Conservation (phyloP, 495 filamentous ascomycete species). For the Trichoderma gamsii region DNA sequence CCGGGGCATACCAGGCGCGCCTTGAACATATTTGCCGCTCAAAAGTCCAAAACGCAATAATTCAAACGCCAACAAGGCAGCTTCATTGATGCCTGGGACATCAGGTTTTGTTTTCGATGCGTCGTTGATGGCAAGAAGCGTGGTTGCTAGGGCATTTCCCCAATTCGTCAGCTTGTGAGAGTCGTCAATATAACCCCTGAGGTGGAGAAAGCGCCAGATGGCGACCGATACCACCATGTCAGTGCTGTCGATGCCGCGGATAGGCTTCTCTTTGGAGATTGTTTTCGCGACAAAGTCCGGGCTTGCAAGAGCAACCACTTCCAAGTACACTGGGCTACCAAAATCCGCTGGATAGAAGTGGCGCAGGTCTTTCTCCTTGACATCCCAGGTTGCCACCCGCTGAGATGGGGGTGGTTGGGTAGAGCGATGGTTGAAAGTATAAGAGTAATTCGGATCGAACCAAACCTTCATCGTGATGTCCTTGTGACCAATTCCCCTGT, state of each 20-base stretch:
- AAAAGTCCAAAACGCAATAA: constrained; percentile 69
- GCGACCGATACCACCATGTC: constrained; percentile 72
- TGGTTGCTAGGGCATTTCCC: constrained; percentile 70
- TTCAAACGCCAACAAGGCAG: constrained; percentile 66
- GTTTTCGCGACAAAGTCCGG: constrained; percentile 62
- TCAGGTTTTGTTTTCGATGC: constrained; percentile 55
- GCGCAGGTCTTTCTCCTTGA: constrained; percentile 49
- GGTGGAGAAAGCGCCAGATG: constrained; percentile 80
- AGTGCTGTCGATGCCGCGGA: constrained; percentile 47
- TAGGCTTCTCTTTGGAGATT: constrained; percentile 41
- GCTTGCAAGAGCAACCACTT: constrained; percentile 55
- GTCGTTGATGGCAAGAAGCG: constrained; percentile 55
- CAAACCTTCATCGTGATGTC: constrained; percentile 72
- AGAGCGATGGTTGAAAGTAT: constrained; percentile 59
- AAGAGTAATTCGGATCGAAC: constrained; percentile 68
- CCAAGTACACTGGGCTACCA: constrained; percentile 49
- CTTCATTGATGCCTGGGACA: constrained; percentile 37
- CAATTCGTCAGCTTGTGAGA: constrained; percentile 76
- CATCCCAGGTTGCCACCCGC: constrained; percentile 66
- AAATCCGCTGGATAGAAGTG: constrained; percentile 42
- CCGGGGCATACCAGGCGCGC: constrained; percentile 45
- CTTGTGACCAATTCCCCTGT: constrained; percentile 73
- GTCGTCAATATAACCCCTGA: constrained; percentile 76
- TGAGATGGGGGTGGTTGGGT: constrained; percentile 53
- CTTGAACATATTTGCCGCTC: constrained; percentile 54